A percentile compares a stretch with the other conserved stretches of the same genome.
phyloP scores from a whole-genome alignment of 805 yeast genomes.

The Candida saitoana region DNA sequence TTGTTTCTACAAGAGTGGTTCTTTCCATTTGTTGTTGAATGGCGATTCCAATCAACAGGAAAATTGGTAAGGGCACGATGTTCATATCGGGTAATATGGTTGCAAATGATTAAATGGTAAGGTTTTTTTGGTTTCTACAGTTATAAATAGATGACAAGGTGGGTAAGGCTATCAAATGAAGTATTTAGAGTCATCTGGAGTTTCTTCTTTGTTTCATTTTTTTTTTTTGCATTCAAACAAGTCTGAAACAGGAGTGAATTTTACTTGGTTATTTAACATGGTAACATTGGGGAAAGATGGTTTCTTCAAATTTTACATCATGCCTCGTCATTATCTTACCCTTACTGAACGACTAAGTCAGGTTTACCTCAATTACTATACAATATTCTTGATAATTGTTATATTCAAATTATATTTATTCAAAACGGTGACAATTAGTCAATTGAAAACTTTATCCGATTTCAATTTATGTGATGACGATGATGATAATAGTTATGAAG shows the following conservation, averaged over 20 bases:
- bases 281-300: too few species aligned
- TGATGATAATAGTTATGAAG: not conserved
- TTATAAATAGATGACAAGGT: too few species aligned
- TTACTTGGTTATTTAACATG: too few species aligned
- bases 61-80: not conserved
- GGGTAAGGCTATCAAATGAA: too few species aligned
- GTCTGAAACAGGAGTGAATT: constrained; percentile 3
- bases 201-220: not conserved
- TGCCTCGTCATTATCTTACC: constrained; percentile 26
- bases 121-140: too few species aligned
- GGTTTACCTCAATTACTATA: constrained; percentile 60
- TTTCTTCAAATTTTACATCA: not conserved
- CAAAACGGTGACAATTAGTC: constrained; percentile 32
- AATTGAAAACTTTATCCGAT: constrained; percentile 37
- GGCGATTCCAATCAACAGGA: too few species aligned
- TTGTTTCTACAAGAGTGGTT: not conserved
- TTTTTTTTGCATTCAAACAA: constrained; percentile 1
- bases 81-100: constrained; percentile 1
- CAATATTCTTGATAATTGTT: constrained; percentile 53
- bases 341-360: constrained; percentile 57
- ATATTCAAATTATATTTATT: constrained; percentile 61
- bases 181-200: too few species aligned
- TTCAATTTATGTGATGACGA: constrained; percentile 14
- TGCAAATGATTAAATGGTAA: not conserved
- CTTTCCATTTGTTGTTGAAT: not conserved